Percentiles rank a stretch among this genome's conserved stretches.
Conservation (phyloP, 306 rosid species). For the Mimosa bimucronata region DNA sequence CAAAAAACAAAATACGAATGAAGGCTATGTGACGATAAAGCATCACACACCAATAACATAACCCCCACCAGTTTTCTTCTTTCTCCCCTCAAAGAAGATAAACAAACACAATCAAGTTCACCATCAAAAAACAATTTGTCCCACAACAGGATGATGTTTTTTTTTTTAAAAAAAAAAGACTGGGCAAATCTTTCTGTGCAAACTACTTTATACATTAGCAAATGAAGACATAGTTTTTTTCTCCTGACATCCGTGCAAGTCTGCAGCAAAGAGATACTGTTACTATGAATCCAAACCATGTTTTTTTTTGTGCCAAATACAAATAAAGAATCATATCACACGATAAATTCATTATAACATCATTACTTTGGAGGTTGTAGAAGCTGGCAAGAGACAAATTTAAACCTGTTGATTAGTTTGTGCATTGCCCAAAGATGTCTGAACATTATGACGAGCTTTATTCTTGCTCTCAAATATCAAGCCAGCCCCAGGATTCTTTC, state of each 20-base stretch:
- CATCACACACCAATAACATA: neutral
- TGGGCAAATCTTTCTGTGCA: neutral
- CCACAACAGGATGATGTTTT: neutral
- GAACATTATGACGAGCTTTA: constrained; percentile 65
- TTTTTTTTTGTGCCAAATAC: constrained; percentile 2
- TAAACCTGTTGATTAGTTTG: constrained; percentile 83
- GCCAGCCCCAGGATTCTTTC: constrained; percentile 53
- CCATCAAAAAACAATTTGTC: neutral
- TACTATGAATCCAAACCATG: neutral
- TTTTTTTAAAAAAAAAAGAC: neutral
- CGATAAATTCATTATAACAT: neutral
- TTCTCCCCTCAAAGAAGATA: neutral
- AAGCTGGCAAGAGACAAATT: neutral
- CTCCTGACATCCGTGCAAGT: neutral
- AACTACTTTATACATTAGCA: neutral
- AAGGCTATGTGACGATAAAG: neutral
- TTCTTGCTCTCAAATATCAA: constrained; percentile 67
- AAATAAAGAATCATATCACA: constrained; percentile 27
- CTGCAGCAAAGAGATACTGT: neutral
- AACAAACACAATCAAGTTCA: neutral
- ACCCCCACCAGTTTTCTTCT: neutral
- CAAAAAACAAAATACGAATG: constrained; percentile 12
- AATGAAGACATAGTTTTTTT: neutral
- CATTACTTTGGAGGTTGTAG: constrained; percentile 10
- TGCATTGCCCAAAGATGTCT: constrained; percentile 65